Conservation (phyloP, 148 eudicot genomes). For the Mesembryanthemum crystallinum region DNA sequence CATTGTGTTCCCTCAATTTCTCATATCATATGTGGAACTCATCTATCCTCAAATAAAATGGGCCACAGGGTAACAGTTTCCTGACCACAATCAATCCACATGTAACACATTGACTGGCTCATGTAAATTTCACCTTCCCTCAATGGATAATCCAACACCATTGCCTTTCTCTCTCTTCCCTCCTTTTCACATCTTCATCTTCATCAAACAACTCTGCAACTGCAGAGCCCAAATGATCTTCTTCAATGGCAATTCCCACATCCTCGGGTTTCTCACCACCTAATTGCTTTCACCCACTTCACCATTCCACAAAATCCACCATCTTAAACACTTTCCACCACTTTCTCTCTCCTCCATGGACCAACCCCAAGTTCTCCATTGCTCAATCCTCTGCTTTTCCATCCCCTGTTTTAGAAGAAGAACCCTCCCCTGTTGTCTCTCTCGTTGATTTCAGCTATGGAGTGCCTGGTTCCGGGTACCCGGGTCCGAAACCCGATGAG, state of each 20-base stretch:
- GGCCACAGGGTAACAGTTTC: not conserved
- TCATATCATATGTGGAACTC: not conserved
- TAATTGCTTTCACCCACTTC: too few species aligned
- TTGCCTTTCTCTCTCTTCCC: not conserved
- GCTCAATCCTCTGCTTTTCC: conserved; percentile 29
- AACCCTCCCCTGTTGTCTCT: too few species aligned
- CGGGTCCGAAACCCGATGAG: conserved; percentile 5
- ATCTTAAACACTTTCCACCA: conserved; percentile 18
- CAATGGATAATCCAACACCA: conserved; percentile 27
- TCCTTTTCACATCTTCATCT: too few species aligned
- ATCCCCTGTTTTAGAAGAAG: conserved; percentile 29
- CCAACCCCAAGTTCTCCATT: conserved; percentile 16
- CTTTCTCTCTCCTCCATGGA: conserved; percentile 28
- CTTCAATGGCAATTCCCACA: conserved; percentile 31
- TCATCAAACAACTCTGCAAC: not conserved
- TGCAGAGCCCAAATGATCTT: conserved; percentile 12
- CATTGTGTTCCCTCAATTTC: too few species aligned
- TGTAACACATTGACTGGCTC: conserved; percentile 33
- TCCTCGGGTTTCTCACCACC: conserved; percentile 18
- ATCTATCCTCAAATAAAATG: conserved; percentile 2
- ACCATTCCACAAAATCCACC: conserved; percentile 31
- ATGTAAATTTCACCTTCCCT: conserved; percentile 23
- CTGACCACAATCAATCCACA: conserved; percentile 24
- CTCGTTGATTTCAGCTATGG: conserved; percentile 24
- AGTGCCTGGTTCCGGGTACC: not conserved